Evolutionary conservation across 768 basidiomycete species (phyloP), one percentile per base, ranked within the genome.

Genomic region (Mycena polygramma): DNA sequence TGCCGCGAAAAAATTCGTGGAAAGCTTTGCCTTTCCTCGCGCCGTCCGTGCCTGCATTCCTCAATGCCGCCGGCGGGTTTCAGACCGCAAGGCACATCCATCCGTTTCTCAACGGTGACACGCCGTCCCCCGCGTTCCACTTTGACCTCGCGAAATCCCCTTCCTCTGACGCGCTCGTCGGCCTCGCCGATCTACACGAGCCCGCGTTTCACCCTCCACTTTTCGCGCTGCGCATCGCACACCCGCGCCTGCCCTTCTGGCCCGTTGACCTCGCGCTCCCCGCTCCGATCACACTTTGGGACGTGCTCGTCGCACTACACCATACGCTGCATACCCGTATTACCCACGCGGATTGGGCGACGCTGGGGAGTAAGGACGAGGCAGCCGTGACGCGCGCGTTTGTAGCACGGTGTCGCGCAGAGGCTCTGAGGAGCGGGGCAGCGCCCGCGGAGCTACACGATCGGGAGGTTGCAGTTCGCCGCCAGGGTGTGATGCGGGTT

Each of bases 241-340:
- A 83, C 74, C 80, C 85, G 24, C 73, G 73, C 22, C 76, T 86
- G 52, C 80, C 80, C 0, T 68, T 79, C 13, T 86, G 85, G 85
- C 80, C 83, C 7, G 77, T 86, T 54, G 79, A 81, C 66, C 48
- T 67, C 37, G 24, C 45, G 5, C 6, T 17, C 14, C 20, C 57
- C 9, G 51, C 52, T 2, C 70, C 70, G 17, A 57, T 66, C 26
- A 36, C 59, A 4, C 53, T 71, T 15, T 58, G 52, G 9, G 63
- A 65, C 45, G 69, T 70, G 48, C 63, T 71, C 54, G 30, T 20
- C 0, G 51, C 59, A 11, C 26, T 71, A 14, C 70, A 71, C 61
- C 64, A 39, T 5, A 49, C 65, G n/a, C 43, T 71, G 7, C 70
- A 71, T 53, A 72, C 72, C 17, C 82, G 84, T 64, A 70, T 70